These are phyloP conservation scores for Sarcodon aspratus DNA, from an alignment of 768 basidiomycete genomes.

Conservation along the genomic window DNA sequence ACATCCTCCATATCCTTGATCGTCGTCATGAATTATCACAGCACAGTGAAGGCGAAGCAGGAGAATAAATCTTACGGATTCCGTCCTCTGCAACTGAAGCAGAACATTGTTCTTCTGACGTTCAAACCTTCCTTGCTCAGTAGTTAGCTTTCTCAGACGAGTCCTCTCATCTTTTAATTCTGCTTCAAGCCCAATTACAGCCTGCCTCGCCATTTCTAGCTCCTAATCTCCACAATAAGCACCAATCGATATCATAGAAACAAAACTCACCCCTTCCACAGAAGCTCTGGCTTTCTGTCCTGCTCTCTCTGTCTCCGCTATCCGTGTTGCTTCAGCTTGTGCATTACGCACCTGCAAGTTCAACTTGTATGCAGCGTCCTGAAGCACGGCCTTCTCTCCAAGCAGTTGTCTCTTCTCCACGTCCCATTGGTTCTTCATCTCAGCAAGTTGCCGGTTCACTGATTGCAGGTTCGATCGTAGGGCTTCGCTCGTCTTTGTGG, in stretches of 20 bases:
- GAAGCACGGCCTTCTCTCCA: slow-evolving; percentile 63
- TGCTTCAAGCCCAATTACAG: slow-evolving; percentile 58
- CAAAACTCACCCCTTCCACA: slow-evolving; percentile 40
- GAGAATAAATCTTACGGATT: slow-evolving; percentile 37
- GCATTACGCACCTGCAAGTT: slow-evolving; percentile 46
- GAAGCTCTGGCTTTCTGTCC: slow-evolving; percentile 36
- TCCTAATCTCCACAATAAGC: slow-evolving; percentile 33
- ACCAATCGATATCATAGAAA: background rate
- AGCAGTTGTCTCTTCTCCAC: slow-evolving; percentile 51
- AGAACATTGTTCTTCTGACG: slow-evolving; percentile 57
- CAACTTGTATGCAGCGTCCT: slow-evolving; percentile 59
- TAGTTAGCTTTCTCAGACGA: slow-evolving; percentile 47
- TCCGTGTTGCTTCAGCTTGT: slow-evolving; percentile 46
- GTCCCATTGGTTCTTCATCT: slow-evolving; percentile 60
- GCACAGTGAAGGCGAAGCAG: background rate
- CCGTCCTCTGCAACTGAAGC: slow-evolving; percentile 56
- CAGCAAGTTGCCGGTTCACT: slow-evolving; percentile 52
- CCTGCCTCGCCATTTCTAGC: slow-evolving; percentile 51
- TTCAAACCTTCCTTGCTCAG: slow-evolving; percentile 51
- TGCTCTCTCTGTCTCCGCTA: slow-evolving; percentile 38
- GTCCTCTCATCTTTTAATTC: slow-evolving; percentile 64
- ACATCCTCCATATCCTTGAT: slow-evolving; percentile 72
- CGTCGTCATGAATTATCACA: background rate
- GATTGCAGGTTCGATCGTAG: slow-evolving; percentile 45
- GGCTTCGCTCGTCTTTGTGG: slow-evolving; percentile 55